phyloP scores from a whole-genome alignment of 2,329 filamentous ascomycete species.

The Colletotrichum salicis region DNA sequence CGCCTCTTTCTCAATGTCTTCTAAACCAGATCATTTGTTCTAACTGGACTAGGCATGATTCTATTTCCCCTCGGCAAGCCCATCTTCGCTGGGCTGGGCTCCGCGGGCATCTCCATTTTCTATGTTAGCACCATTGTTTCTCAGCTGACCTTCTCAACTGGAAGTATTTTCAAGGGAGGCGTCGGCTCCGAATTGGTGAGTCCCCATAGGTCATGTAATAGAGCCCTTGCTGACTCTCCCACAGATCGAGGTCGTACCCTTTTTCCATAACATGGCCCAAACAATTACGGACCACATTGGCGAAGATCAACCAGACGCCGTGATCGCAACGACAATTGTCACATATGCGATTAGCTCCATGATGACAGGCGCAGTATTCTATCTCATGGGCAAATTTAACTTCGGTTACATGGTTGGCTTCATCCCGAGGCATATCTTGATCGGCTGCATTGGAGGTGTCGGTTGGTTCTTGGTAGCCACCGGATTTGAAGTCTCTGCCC shows the following conservation, averaged over 20 bases:
- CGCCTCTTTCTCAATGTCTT: constrained; percentile 39
- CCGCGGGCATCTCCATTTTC: constrained; percentile 97
- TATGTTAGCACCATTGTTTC: constrained; percentile 97
- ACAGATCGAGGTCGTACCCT: constrained; percentile 95
- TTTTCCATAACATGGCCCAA: constrained; percentile 98
- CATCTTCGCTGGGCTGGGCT: constrained; percentile 85
- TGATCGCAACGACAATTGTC: constrained; percentile 93
- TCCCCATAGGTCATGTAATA: constrained; percentile 20
- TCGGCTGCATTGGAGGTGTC: constrained; percentile 96
- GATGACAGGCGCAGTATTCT: constrained; percentile 91
- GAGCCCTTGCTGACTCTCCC: constrained; percentile 23
- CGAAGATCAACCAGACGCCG: constrained; percentile 81
- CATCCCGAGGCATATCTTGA: constrained; percentile 94
- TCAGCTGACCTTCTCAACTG: constrained; percentile 87
- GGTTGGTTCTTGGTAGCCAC: constrained; percentile 94
- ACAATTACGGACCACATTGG: constrained; percentile 85
- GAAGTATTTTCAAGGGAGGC: constrained; percentile 89
- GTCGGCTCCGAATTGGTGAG: constrained; percentile 91
- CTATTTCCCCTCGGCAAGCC: constrained; percentile 90
- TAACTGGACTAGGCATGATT: constrained; percentile 75
- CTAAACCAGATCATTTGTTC: constrained; percentile 29
- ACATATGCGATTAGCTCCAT: constrained; percentile 91
- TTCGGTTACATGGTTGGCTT: constrained; percentile 95
- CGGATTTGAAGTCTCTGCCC: constrained; percentile 91
- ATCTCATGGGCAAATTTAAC: constrained; percentile 85